Evolutionary conservation across 805 yeast genomes (phyloP).

Genomic region (Yarrowia sp.): DNA sequence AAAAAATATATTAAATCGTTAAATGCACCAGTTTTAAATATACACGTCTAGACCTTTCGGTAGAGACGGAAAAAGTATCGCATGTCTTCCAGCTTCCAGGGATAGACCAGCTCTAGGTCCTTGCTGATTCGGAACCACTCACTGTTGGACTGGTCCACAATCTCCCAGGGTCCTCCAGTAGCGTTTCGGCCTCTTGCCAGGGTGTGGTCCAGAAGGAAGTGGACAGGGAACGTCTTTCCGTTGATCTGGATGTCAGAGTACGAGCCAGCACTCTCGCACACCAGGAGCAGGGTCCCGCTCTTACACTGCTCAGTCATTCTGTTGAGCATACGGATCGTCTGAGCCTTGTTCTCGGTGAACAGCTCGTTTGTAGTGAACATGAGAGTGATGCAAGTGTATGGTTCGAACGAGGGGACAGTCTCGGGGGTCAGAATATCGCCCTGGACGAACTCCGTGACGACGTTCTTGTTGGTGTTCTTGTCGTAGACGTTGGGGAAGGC

Average conservation of each 20-base stretch:
- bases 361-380: conserved; percentile 86
- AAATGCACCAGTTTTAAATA: too few relatives aligned
- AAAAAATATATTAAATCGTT: too few relatives aligned
- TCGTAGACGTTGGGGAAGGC: conserved; percentile 7
- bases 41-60: conserved; percentile 49
- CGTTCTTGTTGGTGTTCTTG: not conserved
- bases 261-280: conserved; percentile 88
- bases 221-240: conserved; percentile 74
- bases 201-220: conserved; percentile 60
- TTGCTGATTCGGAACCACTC: conserved; percentile 71
- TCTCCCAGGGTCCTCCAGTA: conserved; percentile 57
- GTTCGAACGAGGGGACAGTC: conserved; percentile 34
- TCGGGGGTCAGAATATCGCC: conserved; percentile 34
- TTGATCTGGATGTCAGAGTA: conserved; percentile 80
- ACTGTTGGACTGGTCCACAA: conserved; percentile 65
- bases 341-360: conserved; percentile 63
- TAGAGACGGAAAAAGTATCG: conserved; percentile 78
- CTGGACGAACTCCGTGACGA: conserved; percentile 18
- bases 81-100: conserved; percentile 79
- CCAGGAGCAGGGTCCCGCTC: conserved; percentile 57
- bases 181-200: conserved; percentile 42
- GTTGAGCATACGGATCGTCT: conserved; percentile 59
- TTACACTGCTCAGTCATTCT: conserved; percentile 51
- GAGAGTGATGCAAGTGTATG: conserved; percentile 58
- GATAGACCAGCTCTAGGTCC: conserved; percentile 49